phyloP scores from a whole-genome alignment of 257 asterid genomes.

The Salvia hispanica region DNA sequence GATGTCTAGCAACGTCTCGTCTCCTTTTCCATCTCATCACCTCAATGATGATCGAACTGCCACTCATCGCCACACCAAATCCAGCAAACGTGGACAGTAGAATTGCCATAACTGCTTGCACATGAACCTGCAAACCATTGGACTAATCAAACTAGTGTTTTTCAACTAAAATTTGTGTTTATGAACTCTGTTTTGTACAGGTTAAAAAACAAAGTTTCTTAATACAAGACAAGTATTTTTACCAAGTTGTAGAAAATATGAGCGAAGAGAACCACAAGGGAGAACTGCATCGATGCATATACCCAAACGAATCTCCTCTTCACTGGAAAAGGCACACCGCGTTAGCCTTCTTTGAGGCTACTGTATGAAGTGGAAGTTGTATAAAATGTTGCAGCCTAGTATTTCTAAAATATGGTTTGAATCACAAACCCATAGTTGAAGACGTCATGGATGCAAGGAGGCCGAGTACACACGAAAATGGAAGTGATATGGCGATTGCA shows the following conservation, averaged over 20 bases:
- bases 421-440: constrained; percentile 75
- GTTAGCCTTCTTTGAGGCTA: neutral
- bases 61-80: constrained; percentile 80
- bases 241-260: constrained; percentile 81
- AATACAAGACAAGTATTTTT: constrained; percentile 13
- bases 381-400: neutral
- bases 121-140: constrained; percentile 48
- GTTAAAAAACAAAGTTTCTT: neutral
- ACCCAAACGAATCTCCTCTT: constrained; percentile 79
- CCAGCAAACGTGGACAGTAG: constrained; percentile 84
- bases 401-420: too few relatives aligned
- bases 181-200: neutral
- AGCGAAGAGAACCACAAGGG: constrained; percentile 79
- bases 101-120: constrained; percentile 72
- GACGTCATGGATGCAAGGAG: constrained; percentile 85
- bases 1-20: constrained; percentile 35
- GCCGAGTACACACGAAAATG: constrained; percentile 89
- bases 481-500: constrained; percentile 88
- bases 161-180: neutral
- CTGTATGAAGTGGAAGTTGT: neutral
- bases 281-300: constrained; percentile 74
- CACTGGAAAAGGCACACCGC: constrained; percentile 44
- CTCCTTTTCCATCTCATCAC: constrained; percentile 66
- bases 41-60: constrained; percentile 73
- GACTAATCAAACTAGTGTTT: neutral